phyloP scores from a whole-genome alignment of 768 basidiomycete genomes.

The Pleurotus tuber-regium region DNA sequence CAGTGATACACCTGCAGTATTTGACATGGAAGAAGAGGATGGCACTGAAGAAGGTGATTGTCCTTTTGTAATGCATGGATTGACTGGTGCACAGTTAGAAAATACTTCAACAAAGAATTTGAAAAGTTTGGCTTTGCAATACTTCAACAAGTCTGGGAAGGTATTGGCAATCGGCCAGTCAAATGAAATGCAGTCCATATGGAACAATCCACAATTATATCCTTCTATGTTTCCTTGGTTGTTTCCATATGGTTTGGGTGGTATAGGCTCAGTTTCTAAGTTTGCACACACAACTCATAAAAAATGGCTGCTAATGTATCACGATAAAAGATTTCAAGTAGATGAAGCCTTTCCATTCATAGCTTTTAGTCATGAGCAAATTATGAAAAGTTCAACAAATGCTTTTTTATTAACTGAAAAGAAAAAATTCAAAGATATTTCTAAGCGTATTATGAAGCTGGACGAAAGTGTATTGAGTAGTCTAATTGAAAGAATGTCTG shows the following conservation, averaged over 20 bases:
- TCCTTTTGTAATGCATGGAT: slow-evolving; percentile 21
- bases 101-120: not conserved
- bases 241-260: slow-evolving; percentile 35
- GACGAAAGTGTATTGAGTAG: not conserved
- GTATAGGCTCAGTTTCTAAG: slow-evolving; percentile 16
- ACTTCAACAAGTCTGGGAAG: not conserved
- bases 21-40: not conserved
- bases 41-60: slow-evolving; percentile 16
- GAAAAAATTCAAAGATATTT: not conserved
- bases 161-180: slow-evolving; percentile 22
- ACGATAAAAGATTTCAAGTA: not conserved
- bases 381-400: not conserved
- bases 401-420: not conserved
- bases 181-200: slow-evolving; percentile 14
- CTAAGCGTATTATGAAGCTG: not conserved
- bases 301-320: not conserved
- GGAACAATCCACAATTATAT: not conserved
- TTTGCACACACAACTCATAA: not conserved
- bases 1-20: not conserved
- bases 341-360: not conserved
- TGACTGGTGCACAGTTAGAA: not conserved
- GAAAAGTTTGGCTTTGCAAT: slow-evolving; percentile 11
- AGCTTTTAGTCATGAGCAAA: not conserved
- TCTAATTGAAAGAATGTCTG: not conserved
- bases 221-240: slow-evolving; percentile 32